These are phyloP conservation scores for Ceratocystiopsis sp. DNA, from an alignment of 2,329 filamentous ascomycete genomes.

Conservation along the genomic window DNA sequence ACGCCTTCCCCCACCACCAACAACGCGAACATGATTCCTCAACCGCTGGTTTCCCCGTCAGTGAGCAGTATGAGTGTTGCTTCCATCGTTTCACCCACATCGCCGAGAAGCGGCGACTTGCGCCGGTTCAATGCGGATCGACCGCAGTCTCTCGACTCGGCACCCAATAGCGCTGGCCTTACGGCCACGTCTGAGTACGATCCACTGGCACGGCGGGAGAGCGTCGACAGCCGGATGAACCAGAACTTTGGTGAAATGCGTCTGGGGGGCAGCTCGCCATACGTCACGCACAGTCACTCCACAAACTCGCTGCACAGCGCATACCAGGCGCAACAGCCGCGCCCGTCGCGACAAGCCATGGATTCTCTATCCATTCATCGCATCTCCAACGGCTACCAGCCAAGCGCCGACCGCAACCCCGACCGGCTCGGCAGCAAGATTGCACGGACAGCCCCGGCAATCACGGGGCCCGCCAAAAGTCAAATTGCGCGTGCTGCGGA, in stretches of 20 bases:
- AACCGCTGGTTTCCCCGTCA: constrained; percentile 36
- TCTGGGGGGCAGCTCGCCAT: constrained; percentile 52
- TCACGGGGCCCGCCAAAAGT: constrained; percentile 51
- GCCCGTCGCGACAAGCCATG: constrained; percentile 36
- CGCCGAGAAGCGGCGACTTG: constrained; percentile 24
- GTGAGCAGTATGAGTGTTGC: constrained; percentile 48
- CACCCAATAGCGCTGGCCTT: constrained; percentile 14
- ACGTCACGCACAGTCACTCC: constrained; percentile 61
- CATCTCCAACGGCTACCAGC: constrained; percentile 49
- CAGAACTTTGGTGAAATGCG: constrained; percentile 53
- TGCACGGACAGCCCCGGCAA: constrained; percentile 53
- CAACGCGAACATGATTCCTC: constrained; percentile 29
- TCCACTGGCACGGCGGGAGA: constrained; percentile 47
- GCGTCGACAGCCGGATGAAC: constrained; percentile 65
- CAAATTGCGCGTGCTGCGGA: constrained; percentile 55
- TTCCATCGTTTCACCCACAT: constrained; percentile 46
- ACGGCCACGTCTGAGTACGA: constrained; percentile 5
- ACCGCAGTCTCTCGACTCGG: constrained; percentile 24
- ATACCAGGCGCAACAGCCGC: constrained; percentile 49
- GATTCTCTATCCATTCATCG: constrained; percentile 38
- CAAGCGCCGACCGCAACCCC: constrained; percentile 39
- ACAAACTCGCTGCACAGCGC: constrained; percentile 58
- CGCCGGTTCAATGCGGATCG: constrained; percentile 24
- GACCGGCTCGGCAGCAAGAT: constrained; percentile 29
- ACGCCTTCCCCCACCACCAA: constrained; percentile 44